Conservation (phyloP, 1,284 basidiomycete genomes). For the Filobasidium uniguttulatum region DNA sequence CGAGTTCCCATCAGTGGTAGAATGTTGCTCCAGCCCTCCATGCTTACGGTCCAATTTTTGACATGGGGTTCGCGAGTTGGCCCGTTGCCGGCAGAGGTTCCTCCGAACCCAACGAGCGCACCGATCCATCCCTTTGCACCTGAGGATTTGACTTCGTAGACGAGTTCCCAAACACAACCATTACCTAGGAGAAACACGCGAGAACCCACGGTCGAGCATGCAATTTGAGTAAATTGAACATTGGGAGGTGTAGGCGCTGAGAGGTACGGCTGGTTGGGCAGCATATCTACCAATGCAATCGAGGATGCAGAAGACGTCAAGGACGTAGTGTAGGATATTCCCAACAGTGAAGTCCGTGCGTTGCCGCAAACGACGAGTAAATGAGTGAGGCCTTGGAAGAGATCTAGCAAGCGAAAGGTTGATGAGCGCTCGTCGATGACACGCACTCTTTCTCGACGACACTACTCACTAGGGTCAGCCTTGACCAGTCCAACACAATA, state of each 20-base stretch:
- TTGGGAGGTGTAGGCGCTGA: slow-evolving; percentile 8
- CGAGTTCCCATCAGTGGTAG: neutral
- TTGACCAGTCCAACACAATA: slow-evolving; percentile 69
- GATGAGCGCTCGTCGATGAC: neutral
- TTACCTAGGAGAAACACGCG: slow-evolving; percentile 10
- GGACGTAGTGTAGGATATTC: slow-evolving; percentile 65
- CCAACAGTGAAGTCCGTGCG: slow-evolving; percentile 68
- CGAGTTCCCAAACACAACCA: slow-evolving; percentile 10
- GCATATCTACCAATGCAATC: slow-evolving; percentile 9
- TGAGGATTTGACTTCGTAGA: slow-evolving; percentile 7
- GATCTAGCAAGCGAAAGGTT: slow-evolving; percentile 35
- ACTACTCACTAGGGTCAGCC: slow-evolving; percentile 35
- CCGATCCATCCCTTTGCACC: neutral
- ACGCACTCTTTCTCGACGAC: too few species aligned
- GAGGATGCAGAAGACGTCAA: slow-evolving; percentile 19
- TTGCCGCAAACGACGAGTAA: slow-evolving; percentile 84
- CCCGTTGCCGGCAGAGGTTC: slow-evolving; percentile 2
- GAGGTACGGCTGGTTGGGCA: slow-evolving; percentile 3
- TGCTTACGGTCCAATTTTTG: slow-evolving; percentile 10
- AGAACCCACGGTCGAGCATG: slow-evolving; percentile 5
- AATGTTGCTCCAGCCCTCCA: slow-evolving; percentile 11
- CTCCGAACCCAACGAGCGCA: neutral
- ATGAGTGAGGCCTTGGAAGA: slow-evolving; percentile 83
- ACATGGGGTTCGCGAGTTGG: slow-evolving; percentile 4
- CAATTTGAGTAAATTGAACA: slow-evolving; percentile 5